Evolutionary conservation across 805 yeast genomes (phyloP).

Genomic region (Candida germanica): DNA sequence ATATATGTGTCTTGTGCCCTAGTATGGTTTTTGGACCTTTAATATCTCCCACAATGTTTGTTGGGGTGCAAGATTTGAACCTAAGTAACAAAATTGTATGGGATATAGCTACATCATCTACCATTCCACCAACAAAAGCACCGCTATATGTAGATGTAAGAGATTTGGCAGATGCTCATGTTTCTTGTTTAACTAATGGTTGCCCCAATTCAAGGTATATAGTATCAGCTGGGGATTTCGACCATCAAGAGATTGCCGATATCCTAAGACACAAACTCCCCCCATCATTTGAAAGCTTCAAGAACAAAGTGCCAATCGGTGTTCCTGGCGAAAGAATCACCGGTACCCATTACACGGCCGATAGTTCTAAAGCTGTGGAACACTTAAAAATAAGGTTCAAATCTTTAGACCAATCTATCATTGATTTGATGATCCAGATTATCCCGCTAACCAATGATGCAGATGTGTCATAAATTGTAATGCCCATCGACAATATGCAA

Average conservation of each 20-base stretch:
- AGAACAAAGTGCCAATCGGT: conserved; percentile 13
- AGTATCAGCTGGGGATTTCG: conserved; percentile 26
- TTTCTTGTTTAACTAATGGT: conserved; percentile 37
- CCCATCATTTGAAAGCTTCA: not conserved
- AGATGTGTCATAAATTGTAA: too few species aligned
- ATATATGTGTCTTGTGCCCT: conserved; percentile 47
- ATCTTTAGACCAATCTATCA: conserved; percentile 33
- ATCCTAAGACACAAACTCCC: conserved; percentile 11
- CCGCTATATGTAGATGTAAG: conserved; percentile 49
- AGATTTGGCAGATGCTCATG: conserved; percentile 59
- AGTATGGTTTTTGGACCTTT: conserved; percentile 56
- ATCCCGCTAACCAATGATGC: not conserved
- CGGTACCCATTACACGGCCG: conserved; percentile 23
- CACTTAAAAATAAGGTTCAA: conserved; percentile 36
- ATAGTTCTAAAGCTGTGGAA: conserved; percentile 20
- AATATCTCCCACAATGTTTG: conserved; percentile 30
- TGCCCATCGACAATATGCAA: too few species aligned
- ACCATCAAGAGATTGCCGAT: conserved; percentile 26
- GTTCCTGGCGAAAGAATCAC: conserved; percentile 30
- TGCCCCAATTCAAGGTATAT: conserved; percentile 18
- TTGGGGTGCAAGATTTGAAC: conserved; percentile 22
- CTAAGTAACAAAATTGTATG: conserved; percentile 23
- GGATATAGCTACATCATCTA: conserved; percentile 19
- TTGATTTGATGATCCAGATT: conserved; percentile 37
- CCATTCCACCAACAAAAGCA: conserved; percentile 13